Evolutionary conservation across 202 grass and related monocot species (phyloP).

Genomic region (Dendrocalamus latiflorus): DNA sequence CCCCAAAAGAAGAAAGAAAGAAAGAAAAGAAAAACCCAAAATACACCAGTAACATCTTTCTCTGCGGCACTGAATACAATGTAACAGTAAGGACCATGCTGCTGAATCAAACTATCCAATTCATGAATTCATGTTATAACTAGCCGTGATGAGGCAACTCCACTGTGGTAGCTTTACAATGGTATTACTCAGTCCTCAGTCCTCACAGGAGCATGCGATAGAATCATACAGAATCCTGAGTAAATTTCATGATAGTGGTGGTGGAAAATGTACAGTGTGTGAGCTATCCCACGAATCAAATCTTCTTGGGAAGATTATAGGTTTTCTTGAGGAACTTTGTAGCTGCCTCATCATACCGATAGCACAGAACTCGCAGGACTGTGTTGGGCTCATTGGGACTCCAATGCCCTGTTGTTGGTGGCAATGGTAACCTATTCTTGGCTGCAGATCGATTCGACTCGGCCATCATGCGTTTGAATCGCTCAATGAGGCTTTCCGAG

Average conservation of each 20-base stretch:
- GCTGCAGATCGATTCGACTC: conserved; percentile 49
- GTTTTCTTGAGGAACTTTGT: conserved; percentile 94
- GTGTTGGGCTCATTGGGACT: conserved; percentile 87
- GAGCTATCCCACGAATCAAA: conserved; percentile 31
- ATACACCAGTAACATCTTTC: too few relatives aligned
- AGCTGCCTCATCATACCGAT: conserved; percentile 75
- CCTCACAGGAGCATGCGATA: too few relatives aligned
- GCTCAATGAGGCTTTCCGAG: too few relatives aligned
- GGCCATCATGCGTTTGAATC: conserved; percentile 57
- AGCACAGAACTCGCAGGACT: conserved; percentile 78
- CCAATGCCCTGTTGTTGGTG: conserved; percentile 89
- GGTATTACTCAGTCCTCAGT: too few relatives aligned
- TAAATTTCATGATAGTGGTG: conserved; percentile 3
- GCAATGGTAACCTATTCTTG: too few relatives aligned
- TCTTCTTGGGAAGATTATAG: conserved; percentile 85
- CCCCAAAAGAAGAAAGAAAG: too few relatives aligned
- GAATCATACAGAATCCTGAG: neutral
- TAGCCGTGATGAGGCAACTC: neutral
- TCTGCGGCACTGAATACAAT: too few relatives aligned
- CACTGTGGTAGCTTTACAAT: conserved; percentile 26
- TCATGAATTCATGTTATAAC: neutral
- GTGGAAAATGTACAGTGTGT: conserved; percentile 37
- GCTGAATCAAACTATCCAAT: too few relatives aligned
- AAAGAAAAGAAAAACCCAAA: too few relatives aligned
- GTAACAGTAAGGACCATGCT: too few relatives aligned